A percentile compares a stretch with the other conserved stretches of the same genome.
Evolutionary conservation across 441 rosid species (phyloP).

Genomic region (Arabidopsis hybrid): DNA sequence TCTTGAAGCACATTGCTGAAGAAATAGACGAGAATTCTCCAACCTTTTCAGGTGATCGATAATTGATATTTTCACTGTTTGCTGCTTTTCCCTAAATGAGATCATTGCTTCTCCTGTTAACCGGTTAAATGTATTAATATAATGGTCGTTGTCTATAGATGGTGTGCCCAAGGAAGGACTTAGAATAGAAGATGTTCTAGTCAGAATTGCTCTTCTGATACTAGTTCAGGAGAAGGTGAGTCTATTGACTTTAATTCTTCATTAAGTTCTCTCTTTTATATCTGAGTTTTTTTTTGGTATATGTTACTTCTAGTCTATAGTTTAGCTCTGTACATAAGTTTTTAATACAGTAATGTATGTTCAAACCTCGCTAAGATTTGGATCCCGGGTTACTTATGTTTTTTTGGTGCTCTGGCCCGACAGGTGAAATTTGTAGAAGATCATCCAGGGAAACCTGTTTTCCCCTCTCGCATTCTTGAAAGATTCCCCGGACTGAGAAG

Average conservation of each 20-base stretch:
- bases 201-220: constrained; percentile 76
- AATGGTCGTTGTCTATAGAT: constrained; percentile 59
- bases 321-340: constrained; percentile 3
- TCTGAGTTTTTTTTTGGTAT: constrained; percentile 3
- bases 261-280: background rate
- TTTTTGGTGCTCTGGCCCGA: constrained; percentile 36
- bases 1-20: constrained; percentile 80
- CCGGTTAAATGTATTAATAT: constrained; percentile 30
- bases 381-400: constrained; percentile 6
- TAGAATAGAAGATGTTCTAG: constrained; percentile 86
- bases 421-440: constrained; percentile 71
- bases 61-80: constrained; percentile 29
- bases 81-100: constrained; percentile 18
- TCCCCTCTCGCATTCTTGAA: constrained; percentile 65
- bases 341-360: background rate
- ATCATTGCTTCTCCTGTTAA: constrained; percentile 29
- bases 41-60: constrained; percentile 76
- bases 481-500: constrained; percentile 84
- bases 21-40: constrained; percentile 70
- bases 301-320: constrained; percentile 10
- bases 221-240: constrained; percentile 80
- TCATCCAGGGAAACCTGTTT: constrained; percentile 64
- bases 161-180: constrained; percentile 99
- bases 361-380: constrained; percentile 1
- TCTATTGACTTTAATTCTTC: constrained; percentile 28